These are phyloP conservation scores for Candida peoriensis DNA, from an alignment of 805 yeast species.

Conservation along the genomic window DNA sequence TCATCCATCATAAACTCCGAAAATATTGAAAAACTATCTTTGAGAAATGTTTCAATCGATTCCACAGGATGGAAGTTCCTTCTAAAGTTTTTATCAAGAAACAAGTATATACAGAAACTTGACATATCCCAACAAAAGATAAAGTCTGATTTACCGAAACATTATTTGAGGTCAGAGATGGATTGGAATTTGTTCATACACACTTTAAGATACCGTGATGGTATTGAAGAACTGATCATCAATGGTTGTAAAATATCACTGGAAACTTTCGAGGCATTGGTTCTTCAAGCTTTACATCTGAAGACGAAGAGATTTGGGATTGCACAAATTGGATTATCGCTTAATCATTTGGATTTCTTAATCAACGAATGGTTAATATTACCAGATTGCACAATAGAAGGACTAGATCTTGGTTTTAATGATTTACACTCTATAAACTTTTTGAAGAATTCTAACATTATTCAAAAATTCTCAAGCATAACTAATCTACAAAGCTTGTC, in stretches of 20 bases:
- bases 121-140: slow-evolving; percentile 66
- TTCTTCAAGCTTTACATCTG: slow-evolving; percentile 49
- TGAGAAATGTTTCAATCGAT: slow-evolving; percentile 74
- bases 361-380: slow-evolving; percentile 46
- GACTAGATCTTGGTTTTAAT: slow-evolving; percentile 82
- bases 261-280: slow-evolving; percentile 46
- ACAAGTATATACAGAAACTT: slow-evolving; percentile 49
- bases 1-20: slow-evolving; percentile 64
- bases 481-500: slow-evolving; percentile 45
- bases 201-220: slow-evolving; percentile 62
- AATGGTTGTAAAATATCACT: slow-evolving; percentile 72
- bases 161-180: slow-evolving; percentile 60
- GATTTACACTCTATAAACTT: slow-evolving; percentile 40
- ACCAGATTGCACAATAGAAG: slow-evolving; percentile 40
- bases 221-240: slow-evolving; percentile 72
- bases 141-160: slow-evolving; percentile 28
- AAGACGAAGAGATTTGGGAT: slow-evolving; percentile 64
- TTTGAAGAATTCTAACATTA: neutral
- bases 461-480: neutral
- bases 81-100: slow-evolving; percentile 69
- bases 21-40: slow-evolving; percentile 64
- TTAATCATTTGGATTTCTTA: slow-evolving; percentile 52
- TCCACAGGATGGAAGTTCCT: slow-evolving; percentile 71
- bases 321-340: slow-evolving; percentile 64
- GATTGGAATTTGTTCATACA: slow-evolving; percentile 79